Conservation (phyloP, 257 asterid species). For the Fraxinus americana region DNA sequence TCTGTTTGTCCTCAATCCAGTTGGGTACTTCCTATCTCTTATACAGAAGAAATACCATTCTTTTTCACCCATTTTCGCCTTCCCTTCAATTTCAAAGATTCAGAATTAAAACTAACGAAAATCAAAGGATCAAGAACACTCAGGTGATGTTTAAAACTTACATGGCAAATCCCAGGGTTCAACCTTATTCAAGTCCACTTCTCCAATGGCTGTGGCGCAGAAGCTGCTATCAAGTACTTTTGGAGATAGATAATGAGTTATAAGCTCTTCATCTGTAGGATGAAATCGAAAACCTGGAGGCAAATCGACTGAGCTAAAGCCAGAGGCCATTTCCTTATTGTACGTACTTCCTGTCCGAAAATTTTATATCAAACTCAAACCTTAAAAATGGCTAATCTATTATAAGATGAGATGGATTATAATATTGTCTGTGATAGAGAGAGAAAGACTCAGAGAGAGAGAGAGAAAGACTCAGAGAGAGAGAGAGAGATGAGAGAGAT, state of each 20-base stretch:
- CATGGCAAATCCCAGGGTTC: conserved; percentile 93
- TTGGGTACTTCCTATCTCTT: conserved; percentile 71
- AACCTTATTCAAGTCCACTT: conserved; percentile 73
- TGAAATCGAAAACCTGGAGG: conserved; percentile 87
- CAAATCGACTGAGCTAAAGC: conserved; percentile 25
- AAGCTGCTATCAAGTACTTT: conserved; percentile 49
- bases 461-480: neutral
- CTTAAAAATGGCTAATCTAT: neutral
- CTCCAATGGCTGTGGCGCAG: conserved; percentile 51
- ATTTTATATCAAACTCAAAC: neutral
- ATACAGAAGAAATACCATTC: conserved; percentile 79
- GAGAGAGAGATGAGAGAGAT: conserved; percentile 4
- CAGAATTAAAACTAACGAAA: too few relatives aligned
- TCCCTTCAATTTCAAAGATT: conserved; percentile 42
- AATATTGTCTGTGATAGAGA: conserved; percentile 18
- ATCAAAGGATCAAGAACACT: neutral
- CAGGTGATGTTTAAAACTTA: conserved; percentile 28
- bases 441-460: neutral
- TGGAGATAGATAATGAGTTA: conserved; percentile 57
- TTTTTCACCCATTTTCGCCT: conserved; percentile 74
- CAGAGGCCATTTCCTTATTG: conserved; percentile 24
- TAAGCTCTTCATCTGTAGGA: conserved; percentile 77
- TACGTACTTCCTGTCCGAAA: neutral
- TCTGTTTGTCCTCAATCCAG: conserved; percentile 71
- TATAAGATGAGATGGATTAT: conserved; percentile 19